A percentile compares a stretch with the other conserved stretches of the same genome.
Evolutionary conservation across 129 eudicot species (phyloP).

Genomic region (Daucus carota): DH1_v3.0 NC_030386.2:39097501-39098000

Average conservation of each 20-base stretch:
- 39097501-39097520: neutral
- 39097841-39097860: constrained; percentile 70
- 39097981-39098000: neutral
- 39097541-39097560: neutral
- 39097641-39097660: constrained; percentile 81
- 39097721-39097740: neutral
- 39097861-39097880: constrained; percentile 53
- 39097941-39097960: neutral
- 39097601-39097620: constrained; percentile 30
- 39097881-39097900: constrained; percentile 42
- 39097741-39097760: neutral
- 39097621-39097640: constrained; percentile 82
- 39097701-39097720: constrained; percentile 5
- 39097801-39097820: constrained; percentile 75
- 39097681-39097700: constrained; percentile 78
- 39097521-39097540: neutral
- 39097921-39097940: neutral
- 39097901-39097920: neutral
- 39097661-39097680: constrained; percentile 62
- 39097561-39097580: neutral
- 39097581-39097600: constrained; percentile 4
- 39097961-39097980: neutral
- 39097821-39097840: constrained; percentile 66
- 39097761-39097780: constrained; percentile 11
- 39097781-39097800: constrained; percentile 76